Evolutionary conservation across 768 basidiomycete species (phyloP).

Genomic region (Tulasnella calospora): DNA sequence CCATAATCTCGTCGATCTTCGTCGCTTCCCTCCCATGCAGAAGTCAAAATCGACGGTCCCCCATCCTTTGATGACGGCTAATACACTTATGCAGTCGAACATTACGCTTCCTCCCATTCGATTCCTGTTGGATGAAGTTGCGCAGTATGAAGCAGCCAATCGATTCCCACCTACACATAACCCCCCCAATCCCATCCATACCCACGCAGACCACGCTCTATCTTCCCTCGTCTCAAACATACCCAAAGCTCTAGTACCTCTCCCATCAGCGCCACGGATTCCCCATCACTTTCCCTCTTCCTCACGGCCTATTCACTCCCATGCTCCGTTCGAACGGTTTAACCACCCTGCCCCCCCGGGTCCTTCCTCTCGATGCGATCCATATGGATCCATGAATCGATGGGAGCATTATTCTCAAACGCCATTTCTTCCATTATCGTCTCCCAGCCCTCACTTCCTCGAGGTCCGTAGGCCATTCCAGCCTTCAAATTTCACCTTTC

Average conservation of each 20-base stretch:
- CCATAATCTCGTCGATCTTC: not conserved
- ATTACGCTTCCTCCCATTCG: not conserved
- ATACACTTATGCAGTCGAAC: not conserved
- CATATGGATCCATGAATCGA: not conserved
- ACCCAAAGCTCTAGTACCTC: not conserved
- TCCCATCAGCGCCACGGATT: not conserved
- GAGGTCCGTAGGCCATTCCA: not conserved
- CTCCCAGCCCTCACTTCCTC: not conserved
- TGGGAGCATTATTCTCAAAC: not conserved
- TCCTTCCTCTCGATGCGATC: no score
- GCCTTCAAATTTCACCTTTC: not conserved
- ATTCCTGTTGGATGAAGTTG: not conserved
- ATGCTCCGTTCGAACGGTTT: no score
- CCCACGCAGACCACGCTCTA: not conserved
- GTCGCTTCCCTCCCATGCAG: not conserved
- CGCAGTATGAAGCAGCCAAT: not conserved
- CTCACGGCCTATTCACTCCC: no score
- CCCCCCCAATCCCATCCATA: not conserved
- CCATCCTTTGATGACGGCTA: not conserved
- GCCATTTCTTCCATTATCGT: not conserved
- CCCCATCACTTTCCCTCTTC: not conserved
- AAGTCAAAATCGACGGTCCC: not conserved
- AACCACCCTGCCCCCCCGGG: not conserved
- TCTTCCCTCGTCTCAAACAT: not conserved
- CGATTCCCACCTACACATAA: not conserved